Evolutionary conservation across 805 yeast genomes (phyloP).

Genomic region (Martiniozyma abietophila): DNA sequence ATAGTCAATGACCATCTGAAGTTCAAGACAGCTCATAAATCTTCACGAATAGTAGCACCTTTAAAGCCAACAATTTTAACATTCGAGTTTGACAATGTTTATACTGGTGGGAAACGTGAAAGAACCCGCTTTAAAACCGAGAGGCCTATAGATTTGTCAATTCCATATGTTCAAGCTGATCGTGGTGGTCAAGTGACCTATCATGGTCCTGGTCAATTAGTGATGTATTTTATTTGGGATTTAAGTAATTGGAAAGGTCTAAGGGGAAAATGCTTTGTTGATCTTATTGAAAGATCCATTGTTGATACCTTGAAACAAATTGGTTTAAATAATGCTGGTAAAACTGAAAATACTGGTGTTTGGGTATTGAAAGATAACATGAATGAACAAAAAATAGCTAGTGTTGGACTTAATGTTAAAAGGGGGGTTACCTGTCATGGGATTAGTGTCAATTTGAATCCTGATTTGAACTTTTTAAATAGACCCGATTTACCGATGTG

Average conservation of each 20-base stretch:
- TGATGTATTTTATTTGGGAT: constrained; percentile 73
- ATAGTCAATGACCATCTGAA: constrained; percentile 47
- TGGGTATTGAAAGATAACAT: constrained; percentile 42
- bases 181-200: constrained; percentile 96
- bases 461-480: constrained; percentile 66
- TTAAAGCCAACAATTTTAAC: constrained; percentile 66
- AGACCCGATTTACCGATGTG: constrained; percentile 63
- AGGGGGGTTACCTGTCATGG: constrained; percentile 87
- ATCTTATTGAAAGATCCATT: constrained; percentile 31
- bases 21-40: constrained; percentile 16
- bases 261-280: constrained; percentile 43
- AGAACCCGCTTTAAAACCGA: constrained; percentile 19
- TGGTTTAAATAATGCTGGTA: constrained; percentile 33
- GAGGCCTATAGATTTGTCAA: constrained; percentile 17
- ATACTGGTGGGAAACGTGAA: constrained; percentile 88
- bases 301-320: constrained; percentile 23
- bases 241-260: constrained; percentile 46
- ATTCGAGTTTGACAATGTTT: constrained; percentile 78
- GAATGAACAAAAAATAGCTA: constrained; percentile 63
- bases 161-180: constrained; percentile 64
- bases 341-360: constrained; percentile 77
- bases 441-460: constrained; percentile 65
- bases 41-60: constrained; percentile 16
- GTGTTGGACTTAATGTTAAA: constrained; percentile 82
- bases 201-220: constrained; percentile 95